A percentile compares a stretch with the other conserved stretches of the same genome.
These are phyloP conservation scores for Ceriops decandra DNA, from an alignment of 345 rosid genomes.

Conservation along the genomic window DNA sequence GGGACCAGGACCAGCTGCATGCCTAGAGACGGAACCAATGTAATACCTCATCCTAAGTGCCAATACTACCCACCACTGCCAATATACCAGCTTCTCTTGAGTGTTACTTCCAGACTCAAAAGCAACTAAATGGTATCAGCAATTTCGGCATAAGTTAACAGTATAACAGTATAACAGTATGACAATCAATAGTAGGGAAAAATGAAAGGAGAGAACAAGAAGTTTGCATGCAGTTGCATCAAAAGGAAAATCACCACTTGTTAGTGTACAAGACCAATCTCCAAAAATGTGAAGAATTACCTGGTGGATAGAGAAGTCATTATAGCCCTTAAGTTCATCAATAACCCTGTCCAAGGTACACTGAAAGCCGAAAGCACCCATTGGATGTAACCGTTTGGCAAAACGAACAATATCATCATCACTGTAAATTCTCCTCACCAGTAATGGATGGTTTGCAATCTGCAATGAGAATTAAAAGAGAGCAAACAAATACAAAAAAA, in stretches of 20 bases:
- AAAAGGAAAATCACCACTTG: neutral
- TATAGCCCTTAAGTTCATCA: conserved; percentile 75
- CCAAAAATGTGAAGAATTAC: conserved; percentile 34
- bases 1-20: neutral
- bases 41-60: neutral
- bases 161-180: no score
- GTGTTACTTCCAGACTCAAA: neutral
- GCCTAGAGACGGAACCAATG: no score
- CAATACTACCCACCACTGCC: no score
- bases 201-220: neutral
- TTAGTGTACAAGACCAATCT: neutral
- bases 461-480: conserved; percentile 21
- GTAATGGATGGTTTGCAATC: conserved; percentile 98
- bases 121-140: neutral
- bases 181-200: neutral
- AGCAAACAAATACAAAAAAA: neutral
- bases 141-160: neutral
- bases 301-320: conserved; percentile 88
- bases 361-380: conserved; percentile 85
- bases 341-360: conserved; percentile 83
- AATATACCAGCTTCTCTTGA: neutral
- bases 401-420: conserved; percentile 70
- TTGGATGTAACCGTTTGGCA: conserved; percentile 73
- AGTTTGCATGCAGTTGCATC: neutral
- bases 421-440: conserved; percentile 76